Evolutionary conservation across 306 rosid genomes (phyloP).

Genomic region (Lablab purpureus): DNA sequence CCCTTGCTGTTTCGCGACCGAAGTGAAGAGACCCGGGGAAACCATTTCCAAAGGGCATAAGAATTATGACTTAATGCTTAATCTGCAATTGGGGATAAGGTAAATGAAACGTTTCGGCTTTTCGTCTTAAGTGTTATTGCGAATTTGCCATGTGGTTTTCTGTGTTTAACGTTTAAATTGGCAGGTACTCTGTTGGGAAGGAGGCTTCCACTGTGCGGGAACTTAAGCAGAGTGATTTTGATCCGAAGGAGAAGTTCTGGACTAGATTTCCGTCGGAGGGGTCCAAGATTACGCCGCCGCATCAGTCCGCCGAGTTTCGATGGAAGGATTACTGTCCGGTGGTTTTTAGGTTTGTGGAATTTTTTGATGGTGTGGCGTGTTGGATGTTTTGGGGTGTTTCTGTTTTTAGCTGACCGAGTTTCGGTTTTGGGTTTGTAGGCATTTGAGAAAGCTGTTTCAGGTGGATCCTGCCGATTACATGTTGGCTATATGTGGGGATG

Average conservation of each 20-base stretch:
- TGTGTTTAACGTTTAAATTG: slow-evolving; percentile 21
- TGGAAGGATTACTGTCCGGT: slow-evolving; percentile 66
- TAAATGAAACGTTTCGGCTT: not conserved
- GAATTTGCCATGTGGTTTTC: not conserved
- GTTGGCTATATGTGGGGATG: slow-evolving; percentile 62
- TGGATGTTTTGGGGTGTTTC: not conserved
- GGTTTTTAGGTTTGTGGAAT: slow-evolving; percentile 52
- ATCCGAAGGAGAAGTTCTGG: slow-evolving; percentile 62
- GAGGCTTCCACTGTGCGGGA: slow-evolving; percentile 68
- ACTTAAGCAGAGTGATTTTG: slow-evolving; percentile 56
- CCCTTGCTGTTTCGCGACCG: slow-evolving; percentile 67
- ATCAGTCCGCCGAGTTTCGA: slow-evolving; percentile 55
- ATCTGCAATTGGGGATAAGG: slow-evolving; percentile 96
- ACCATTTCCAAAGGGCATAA: slow-evolving; percentile 86
- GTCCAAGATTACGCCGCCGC: slow-evolving; percentile 59
- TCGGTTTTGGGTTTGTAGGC: slow-evolving; percentile 63
- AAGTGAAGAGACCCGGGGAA: slow-evolving; percentile 89
- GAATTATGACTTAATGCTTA: slow-evolving; percentile 96
- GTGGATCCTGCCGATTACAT: slow-evolving; percentile 66
- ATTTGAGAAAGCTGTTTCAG: slow-evolving; percentile 65
- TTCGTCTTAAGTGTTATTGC: not conserved
- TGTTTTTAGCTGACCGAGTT: slow-evolving; percentile 27
- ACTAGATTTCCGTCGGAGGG: slow-evolving; percentile 64
- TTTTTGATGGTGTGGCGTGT: slow-evolving; percentile 6
- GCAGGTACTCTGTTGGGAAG: slow-evolving; percentile 63